Base-by-base conservation (phyloP, 495 filamentous ascomycete species). In the Xylaria acuta region DNA sequence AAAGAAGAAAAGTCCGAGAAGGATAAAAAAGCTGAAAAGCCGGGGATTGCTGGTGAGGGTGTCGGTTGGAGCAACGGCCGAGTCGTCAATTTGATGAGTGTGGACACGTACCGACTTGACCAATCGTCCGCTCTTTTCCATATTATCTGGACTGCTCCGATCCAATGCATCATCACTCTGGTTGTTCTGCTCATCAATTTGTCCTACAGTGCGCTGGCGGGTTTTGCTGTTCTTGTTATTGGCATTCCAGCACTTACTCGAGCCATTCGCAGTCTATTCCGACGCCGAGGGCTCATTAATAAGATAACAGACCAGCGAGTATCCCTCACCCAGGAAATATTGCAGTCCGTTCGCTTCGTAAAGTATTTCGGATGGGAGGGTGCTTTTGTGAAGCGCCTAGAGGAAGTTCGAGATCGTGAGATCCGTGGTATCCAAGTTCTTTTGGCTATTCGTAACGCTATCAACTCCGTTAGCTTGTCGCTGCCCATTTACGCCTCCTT, bases 351-450 rank as follows among this genome's bases (percentile, higher is more conserved):
- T 58, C 88, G 94, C 22, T 98, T 98, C 75, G 94, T 98, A 79
- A 98, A 98, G 80, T 97, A 88, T 81, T 98, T 97, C 78, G 95
- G 93, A 9, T 98, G 95, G 95, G 95, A 98, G 76, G 90, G 86
- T 43, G 90, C 91, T 59, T 98, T 98, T 79, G 83, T 97, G 5
- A 83, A 86, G n/a, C 89, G 94, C 22, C 84, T 98, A 12, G 85
- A 87, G 62, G 85, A 89, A 25, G 92, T 95, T 65, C 89, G 95
- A 58, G 84, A 82, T 38, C 85, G 85, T 56, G 95, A 98, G 78
- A 93, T 98, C 75, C 80, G 84, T 16, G 87, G 90, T 5, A 93
- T 97, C 64, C 94, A 97, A 75, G 82, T 93, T 18, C 80, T 98
- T 22, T 83, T 97, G 36, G 88, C 91, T 3, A 91, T 97, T 67